phyloP scores from a whole-genome alignment of 352 stramenopile species.

The Globisporangium mamillatum region DNA sequence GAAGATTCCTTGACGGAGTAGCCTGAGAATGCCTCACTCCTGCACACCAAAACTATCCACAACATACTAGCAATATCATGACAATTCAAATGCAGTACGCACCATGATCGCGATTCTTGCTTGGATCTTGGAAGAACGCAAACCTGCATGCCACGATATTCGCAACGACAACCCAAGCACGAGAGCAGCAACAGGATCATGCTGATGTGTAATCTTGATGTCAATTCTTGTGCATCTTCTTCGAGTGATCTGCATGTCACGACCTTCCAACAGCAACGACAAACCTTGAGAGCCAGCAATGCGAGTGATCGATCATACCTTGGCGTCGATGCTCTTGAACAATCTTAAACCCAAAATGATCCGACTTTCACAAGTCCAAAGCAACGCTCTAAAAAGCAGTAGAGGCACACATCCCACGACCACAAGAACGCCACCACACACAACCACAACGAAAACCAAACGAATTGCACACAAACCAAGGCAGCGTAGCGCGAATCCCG shows the following conservation, averaged over 20 bases:
- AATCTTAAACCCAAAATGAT: background rate
- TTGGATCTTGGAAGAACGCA: background rate
- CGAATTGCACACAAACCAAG: background rate
- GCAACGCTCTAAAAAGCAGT: background rate
- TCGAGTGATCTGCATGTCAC: background rate
- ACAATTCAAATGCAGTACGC: background rate
- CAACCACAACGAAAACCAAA: background rate
- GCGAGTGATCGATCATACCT: background rate
- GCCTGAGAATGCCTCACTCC: background rate
- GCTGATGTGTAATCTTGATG: background rate
- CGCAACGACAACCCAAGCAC: background rate
- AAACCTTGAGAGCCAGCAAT: background rate
- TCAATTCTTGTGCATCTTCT: background rate
- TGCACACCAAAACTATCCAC: background rate
- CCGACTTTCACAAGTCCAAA: background rate
- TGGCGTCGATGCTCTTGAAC: background rate
- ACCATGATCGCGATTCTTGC: background rate
- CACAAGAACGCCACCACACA: background rate
- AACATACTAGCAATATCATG: background rate
- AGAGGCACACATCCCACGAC: background rate
- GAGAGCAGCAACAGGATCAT: background rate
- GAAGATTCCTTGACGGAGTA: too few species aligned
- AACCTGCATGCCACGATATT: background rate
- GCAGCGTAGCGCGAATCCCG: background rate
- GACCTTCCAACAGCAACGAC: background rate